phyloP scores from a whole-genome alignment of 257 asterid genomes.

The Plantago elongata region DNA sequence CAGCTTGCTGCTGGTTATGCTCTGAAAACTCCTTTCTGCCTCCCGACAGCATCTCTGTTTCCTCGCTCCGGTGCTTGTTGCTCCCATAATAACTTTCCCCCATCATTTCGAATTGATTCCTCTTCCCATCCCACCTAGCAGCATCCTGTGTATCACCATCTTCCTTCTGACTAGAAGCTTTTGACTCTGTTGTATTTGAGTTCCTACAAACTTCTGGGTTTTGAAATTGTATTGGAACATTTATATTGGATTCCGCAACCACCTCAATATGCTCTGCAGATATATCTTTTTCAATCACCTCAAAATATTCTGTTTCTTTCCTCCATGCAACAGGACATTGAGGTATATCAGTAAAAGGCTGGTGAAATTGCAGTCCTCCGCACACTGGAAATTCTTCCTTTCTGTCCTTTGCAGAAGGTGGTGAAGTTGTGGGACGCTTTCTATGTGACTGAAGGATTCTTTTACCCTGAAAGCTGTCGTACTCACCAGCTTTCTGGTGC shows the following conservation, averaged over 20 bases:
- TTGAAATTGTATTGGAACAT: conserved; percentile 20
- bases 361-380: conserved; percentile 21
- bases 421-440: conserved; percentile 20
- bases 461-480: conserved; percentile 28
- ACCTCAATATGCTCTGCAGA: conserved; percentile 26
- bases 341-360: conserved; percentile 26
- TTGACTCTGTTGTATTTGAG: conserved; percentile 19
- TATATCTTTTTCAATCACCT: conserved; percentile 51
- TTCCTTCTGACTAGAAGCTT: conserved; percentile 26
- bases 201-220: conserved; percentile 24
- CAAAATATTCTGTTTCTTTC: conserved; percentile 57
- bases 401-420: conserved; percentile 30
- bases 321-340: conserved; percentile 51
- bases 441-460: conserved; percentile 21
- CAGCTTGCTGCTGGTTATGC: conserved; percentile 25
- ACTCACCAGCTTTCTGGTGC: conserved; percentile 20
- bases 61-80: conserved; percentile 24
- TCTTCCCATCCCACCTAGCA: conserved; percentile 28
- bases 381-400: conserved; percentile 27
- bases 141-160: conserved; percentile 26
- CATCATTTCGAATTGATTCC: conserved; percentile 23
- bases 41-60: conserved; percentile 16
- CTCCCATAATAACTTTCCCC: conserved; percentile 21
- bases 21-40: conserved; percentile 22
- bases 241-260: conserved; percentile 20